phyloP scores from a whole-genome alignment of 257 asterid species.

The Penstemon barbatus region DNA sequence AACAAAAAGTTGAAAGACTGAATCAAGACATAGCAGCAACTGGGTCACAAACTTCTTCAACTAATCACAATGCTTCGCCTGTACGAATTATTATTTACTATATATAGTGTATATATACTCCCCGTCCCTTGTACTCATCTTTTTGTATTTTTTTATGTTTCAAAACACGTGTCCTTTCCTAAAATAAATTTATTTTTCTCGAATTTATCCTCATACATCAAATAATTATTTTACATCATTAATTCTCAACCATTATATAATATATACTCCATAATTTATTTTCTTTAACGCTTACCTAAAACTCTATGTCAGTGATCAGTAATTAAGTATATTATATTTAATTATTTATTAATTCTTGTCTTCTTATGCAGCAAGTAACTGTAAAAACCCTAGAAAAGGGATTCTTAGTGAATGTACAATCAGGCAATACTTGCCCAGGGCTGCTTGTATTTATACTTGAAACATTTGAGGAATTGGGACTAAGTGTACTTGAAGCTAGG shows the following conservation, averaged over 20 bases:
- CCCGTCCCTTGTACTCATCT: no score
- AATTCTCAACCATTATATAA: no score
- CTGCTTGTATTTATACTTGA: conserved; percentile 63
- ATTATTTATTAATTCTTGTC: no score
- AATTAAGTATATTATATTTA: neutral
- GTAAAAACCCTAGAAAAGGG: conserved; percentile 91
- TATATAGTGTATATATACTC: no score
- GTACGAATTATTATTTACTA: conserved; percentile 19
- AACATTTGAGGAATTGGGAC: conserved; percentile 82
- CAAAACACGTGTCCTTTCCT: no score
- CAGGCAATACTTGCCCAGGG: conserved; percentile 70
- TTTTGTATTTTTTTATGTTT: neutral
- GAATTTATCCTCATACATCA: no score
- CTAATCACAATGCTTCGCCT: conserved; percentile 43
- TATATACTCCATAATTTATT: no score
- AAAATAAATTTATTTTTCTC: no score
- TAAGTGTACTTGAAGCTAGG: conserved; percentile 80
- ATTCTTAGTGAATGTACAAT: conserved; percentile 61
- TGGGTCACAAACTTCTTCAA: conserved; percentile 34
- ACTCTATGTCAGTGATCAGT: neutral
- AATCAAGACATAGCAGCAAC: conserved; percentile 51
- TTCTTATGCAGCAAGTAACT: conserved; percentile 50
- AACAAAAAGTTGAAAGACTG: conserved; percentile 70
- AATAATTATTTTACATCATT: no score
- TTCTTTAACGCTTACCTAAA: no score